A percentile compares a stretch with the other conserved stretches of the same genome.
phyloP scores from a whole-genome alignment of 2,329 filamentous ascomycete species.

The Penicillium griseofulvum region DNA sequence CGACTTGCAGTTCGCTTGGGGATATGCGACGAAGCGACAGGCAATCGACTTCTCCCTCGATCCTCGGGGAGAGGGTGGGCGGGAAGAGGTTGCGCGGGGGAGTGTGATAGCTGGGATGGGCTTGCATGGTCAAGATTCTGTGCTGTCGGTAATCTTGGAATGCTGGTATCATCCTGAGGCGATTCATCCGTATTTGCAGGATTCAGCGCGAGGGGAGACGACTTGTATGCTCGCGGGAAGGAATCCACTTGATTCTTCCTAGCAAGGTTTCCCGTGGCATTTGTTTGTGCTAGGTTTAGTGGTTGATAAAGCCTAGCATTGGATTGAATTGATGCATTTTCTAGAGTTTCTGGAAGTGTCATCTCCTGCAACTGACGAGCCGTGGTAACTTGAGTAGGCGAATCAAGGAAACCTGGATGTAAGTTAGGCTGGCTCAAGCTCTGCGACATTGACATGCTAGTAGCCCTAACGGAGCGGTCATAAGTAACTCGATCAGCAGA shows the following conservation, averaged over 20 bases:
- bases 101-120: constrained; percentile 2
- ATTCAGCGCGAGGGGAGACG: constrained; percentile 33
- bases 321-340: not conserved
- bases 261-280: not conserved
- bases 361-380: constrained; percentile 10
- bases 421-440: not conserved
- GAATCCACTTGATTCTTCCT: constrained; percentile 10
- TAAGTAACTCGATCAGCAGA: not conserved
- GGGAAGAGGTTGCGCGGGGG: not conserved
- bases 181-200: constrained; percentile 16
- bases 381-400: not conserved
- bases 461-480: not conserved
- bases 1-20: not conserved
- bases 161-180: constrained; percentile 1
- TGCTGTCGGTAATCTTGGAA: not conserved
- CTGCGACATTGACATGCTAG: not conserved
- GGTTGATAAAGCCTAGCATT: not conserved
- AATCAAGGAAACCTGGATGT: not conserved
- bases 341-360: not conserved
- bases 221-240: constrained; percentile 25
- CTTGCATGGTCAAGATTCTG: not conserved
- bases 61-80: constrained; percentile 5
- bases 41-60: constrained; percentile 4
- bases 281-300: not conserved
- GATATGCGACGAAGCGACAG: not conserved